Evolutionary conservation across 1,139 yeast species (phyloP).

Genomic region (Blastobotrys niveus): DNA sequence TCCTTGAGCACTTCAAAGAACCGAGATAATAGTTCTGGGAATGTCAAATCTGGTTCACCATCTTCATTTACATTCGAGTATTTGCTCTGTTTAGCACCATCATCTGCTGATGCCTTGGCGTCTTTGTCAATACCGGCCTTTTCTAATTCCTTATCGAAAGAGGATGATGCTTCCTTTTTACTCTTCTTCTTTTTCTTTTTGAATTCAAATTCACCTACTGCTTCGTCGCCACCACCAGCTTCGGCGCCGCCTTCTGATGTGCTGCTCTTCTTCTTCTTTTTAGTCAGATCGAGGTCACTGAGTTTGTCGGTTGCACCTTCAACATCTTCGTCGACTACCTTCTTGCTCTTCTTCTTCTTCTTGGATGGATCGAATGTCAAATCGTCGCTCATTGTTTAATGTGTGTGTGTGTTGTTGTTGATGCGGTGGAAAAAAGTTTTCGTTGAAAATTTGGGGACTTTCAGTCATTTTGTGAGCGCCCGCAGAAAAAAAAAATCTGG

Average conservation of each 20-base stretch:
- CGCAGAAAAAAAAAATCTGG: neutral
- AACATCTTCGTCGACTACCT: constrained; percentile 35
- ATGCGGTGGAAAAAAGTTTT: neutral
- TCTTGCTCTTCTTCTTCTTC: constrained; percentile 79
- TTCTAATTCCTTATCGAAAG: constrained; percentile 84
- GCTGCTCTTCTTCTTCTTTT: constrained; percentile 46
- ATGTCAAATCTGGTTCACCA: constrained; percentile 59
- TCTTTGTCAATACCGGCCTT: constrained; percentile 68
- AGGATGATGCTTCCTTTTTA: constrained; percentile 59
- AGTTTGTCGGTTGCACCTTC: constrained; percentile 25
- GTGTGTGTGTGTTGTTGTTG: neutral
- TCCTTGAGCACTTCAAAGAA: constrained; percentile 81
- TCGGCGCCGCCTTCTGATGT: constrained; percentile 44
- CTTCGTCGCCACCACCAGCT: constrained; percentile 39
- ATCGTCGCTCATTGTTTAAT: constrained; percentile 11
- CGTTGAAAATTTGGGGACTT: too few relatives aligned
- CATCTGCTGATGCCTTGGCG: neutral
- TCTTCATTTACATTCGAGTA: constrained; percentile 29
- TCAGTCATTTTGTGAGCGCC: too few relatives aligned
- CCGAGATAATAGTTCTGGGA: constrained; percentile 70
- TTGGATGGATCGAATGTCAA: constrained; percentile 14
- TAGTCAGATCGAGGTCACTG: constrained; percentile 37
- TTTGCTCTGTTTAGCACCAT: constrained; percentile 21
- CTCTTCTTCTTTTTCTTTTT: constrained; percentile 73
- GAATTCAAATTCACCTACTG: constrained; percentile 54